phyloP scores from a whole-genome alignment of 2,329 filamentous ascomycete genomes.

The Fusarium sp. region DNA sequence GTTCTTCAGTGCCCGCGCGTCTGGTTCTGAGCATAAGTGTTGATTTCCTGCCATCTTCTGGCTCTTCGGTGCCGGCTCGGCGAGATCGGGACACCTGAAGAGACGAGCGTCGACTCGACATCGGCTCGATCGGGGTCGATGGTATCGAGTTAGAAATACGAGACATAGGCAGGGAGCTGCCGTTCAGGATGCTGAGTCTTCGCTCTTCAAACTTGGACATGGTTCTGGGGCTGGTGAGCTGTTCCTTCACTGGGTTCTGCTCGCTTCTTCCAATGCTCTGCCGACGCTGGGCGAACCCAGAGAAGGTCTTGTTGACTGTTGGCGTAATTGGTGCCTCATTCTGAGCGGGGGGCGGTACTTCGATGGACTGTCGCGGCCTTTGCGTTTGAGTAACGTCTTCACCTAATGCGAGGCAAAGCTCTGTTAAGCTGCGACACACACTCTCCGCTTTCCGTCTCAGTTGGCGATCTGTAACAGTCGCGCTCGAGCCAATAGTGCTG shows the following conservation, averaged over 20 bases:
- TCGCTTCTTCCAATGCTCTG: constrained; percentile 57
- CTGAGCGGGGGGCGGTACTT: constrained; percentile 29
- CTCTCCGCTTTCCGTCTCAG: constrained; percentile 91
- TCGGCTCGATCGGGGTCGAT: constrained; percentile 56
- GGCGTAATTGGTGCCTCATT: constrained; percentile 56
- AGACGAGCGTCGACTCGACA: constrained; percentile 62
- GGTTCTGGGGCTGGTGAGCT: constrained; percentile 59
- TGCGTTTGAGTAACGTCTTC: constrained; percentile 64
- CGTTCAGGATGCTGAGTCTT: constrained; percentile 61
- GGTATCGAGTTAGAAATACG: constrained; percentile 57
- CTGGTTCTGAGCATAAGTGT: constrained; percentile 60
- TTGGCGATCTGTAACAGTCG: constrained; percentile 80
- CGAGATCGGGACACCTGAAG: constrained; percentile 59
- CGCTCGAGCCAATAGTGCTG: constrained; percentile 68
- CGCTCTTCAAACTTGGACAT: constrained; percentile 67
- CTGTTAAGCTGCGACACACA: constrained; percentile 91
- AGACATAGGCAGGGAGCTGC: constrained; percentile 61
- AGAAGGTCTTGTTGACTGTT: constrained; percentile 58
- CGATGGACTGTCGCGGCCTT: constrained; percentile 39
- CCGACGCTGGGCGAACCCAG: constrained; percentile 55
- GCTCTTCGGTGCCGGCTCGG: constrained; percentile 62
- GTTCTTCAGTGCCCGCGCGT: constrained; percentile 62
- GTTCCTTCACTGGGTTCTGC: constrained; percentile 53
- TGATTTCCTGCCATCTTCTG: constrained; percentile 59
- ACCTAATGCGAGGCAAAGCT: constrained; percentile 87